phyloP scores from a whole-genome alignment of 2,329 filamentous ascomycete species.

The Ophiostoma triangulosporum region DNA sequence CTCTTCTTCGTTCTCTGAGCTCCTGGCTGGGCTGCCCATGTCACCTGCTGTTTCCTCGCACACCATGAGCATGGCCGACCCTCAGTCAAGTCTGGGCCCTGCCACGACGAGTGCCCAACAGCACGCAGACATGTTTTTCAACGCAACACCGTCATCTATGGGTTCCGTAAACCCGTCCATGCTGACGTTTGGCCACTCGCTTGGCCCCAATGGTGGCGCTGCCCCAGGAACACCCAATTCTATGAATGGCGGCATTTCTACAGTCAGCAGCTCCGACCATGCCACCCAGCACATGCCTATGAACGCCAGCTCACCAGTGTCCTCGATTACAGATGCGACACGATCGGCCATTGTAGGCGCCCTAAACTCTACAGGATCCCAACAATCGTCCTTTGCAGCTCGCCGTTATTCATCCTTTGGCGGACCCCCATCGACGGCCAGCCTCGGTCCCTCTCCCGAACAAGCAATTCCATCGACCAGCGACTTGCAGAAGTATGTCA shows the following conservation, averaged over 20 bases:
- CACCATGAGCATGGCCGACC: slow-evolving; percentile 19
- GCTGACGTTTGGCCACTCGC: slow-evolving; percentile 52
- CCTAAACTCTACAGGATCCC: slow-evolving; percentile 31
- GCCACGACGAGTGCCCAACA: background rate
- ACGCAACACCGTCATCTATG: slow-evolving; percentile 62
- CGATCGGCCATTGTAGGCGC: slow-evolving; percentile 47
- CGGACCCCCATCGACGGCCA: slow-evolving; percentile 34
- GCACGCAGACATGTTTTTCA: slow-evolving; percentile 58
- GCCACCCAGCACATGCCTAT: slow-evolving; percentile 31
- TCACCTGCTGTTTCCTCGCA: slow-evolving; percentile 64
- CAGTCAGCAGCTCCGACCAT: slow-evolving; percentile 19
- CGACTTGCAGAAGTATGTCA: slow-evolving; percentile 82
- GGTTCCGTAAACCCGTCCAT: slow-evolving; percentile 59
- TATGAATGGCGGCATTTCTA: slow-evolving; percentile 42
- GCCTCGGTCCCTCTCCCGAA: slow-evolving; percentile 38
- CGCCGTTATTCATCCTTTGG: slow-evolving; percentile 54
- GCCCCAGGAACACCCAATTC: slow-evolving; percentile 63
- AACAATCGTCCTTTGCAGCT: slow-evolving; percentile 40
- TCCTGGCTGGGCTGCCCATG: slow-evolving; percentile 52
- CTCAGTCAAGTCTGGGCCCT: background rate
- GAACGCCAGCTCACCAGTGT: slow-evolving; percentile 36
- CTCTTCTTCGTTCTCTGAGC: slow-evolving; percentile 34
- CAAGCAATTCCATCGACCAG: slow-evolving; percentile 58
- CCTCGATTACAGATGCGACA: slow-evolving; percentile 52
- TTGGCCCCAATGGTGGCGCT: slow-evolving; percentile 39